phyloP scores from a whole-genome alignment of 75 land plant genomes.

The Pinus taeda region DNA sequence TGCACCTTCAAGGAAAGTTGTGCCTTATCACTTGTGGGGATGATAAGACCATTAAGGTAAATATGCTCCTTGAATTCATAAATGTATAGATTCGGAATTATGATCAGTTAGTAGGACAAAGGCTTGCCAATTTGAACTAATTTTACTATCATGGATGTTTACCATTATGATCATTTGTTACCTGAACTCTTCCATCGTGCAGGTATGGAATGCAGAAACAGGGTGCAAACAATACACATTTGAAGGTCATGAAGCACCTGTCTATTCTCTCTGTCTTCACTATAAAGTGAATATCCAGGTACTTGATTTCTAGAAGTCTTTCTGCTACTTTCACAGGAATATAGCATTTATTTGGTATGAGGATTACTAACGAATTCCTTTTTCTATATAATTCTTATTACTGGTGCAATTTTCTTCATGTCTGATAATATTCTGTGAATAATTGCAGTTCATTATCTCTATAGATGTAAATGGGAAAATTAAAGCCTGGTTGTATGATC shows the following conservation, averaged over 20 bases:
- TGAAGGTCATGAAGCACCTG: conserved; percentile 91
- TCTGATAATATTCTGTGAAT: neutral
- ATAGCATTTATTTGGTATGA: too few species aligned
- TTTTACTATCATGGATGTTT: neutral
- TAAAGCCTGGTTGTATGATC: conserved; percentile 92
- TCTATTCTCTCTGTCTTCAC: conserved; percentile 85
- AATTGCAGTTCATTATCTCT: conserved; percentile 78
- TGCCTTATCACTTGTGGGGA: conserved; percentile 5
- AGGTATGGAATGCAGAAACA: conserved; percentile 84
- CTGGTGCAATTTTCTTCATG: neutral
- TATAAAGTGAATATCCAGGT: conserved; percentile 77
- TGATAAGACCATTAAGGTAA: too few species aligned
- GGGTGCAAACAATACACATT: conserved; percentile 64
- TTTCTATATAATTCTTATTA: too few species aligned
- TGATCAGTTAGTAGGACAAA: conserved; percentile 79
- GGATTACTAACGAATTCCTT: too few species aligned
- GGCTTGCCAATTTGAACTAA: conserved; percentile 37
- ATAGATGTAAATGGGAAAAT: conserved; percentile 93
- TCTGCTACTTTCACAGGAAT: too few species aligned
- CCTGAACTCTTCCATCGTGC: neutral
- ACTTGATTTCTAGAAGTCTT: neutral
- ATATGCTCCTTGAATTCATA: too few species aligned
- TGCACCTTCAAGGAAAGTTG: conserved; percentile 55
- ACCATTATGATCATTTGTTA: neutral
- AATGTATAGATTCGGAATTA: neutral